These are phyloP conservation scores for Cyclostephanos invisitatus DNA, from an alignment of 108 stramenopile genomes.

Conservation along the genomic window DNA sequence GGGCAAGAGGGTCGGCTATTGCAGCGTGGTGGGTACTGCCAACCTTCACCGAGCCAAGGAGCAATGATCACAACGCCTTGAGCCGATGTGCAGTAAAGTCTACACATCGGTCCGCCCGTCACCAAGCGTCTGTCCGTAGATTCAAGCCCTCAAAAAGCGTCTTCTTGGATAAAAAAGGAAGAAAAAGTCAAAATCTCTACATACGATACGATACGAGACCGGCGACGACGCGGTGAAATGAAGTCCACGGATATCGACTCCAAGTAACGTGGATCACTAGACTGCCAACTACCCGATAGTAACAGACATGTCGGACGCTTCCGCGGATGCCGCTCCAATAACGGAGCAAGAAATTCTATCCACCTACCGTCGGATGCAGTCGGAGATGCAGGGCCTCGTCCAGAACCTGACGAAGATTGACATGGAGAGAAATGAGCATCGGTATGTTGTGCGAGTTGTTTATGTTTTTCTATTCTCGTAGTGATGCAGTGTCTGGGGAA, in stretches of 20 bases:
- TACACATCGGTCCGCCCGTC: too few relatives aligned
- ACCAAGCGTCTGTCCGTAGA: too few relatives aligned
- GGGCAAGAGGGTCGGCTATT: too few relatives aligned
- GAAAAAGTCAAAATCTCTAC: too few relatives aligned
- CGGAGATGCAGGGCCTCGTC: slow-evolving; percentile 58
- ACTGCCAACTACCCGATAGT: not conserved
- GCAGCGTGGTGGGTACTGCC: not conserved
- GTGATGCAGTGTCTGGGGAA: not conserved
- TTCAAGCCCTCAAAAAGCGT: too few relatives aligned
- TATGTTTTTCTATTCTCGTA: not conserved
- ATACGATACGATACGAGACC: too few relatives aligned
- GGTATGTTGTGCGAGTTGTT: slow-evolving; percentile 9
- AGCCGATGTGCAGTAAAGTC: too few relatives aligned
- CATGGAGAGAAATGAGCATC: slow-evolving; percentile 54
- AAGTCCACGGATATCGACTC: too few relatives aligned
- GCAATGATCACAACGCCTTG: too few relatives aligned
- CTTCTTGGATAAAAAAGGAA: too few relatives aligned
- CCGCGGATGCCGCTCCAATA: slow-evolving; percentile 32
- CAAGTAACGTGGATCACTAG: not conserved
- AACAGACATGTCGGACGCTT: not conserved
- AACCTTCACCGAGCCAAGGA: not conserved
- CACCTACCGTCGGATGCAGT: slow-evolving; percentile 55
- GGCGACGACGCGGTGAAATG: too few relatives aligned
- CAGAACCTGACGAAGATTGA: slow-evolving; percentile 67
- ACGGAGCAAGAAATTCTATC: slow-evolving; percentile 52